Base-by-base conservation (phyloP, 192 early-diverging fungal genomes). In the Umbelopsis sp. region DNA sequence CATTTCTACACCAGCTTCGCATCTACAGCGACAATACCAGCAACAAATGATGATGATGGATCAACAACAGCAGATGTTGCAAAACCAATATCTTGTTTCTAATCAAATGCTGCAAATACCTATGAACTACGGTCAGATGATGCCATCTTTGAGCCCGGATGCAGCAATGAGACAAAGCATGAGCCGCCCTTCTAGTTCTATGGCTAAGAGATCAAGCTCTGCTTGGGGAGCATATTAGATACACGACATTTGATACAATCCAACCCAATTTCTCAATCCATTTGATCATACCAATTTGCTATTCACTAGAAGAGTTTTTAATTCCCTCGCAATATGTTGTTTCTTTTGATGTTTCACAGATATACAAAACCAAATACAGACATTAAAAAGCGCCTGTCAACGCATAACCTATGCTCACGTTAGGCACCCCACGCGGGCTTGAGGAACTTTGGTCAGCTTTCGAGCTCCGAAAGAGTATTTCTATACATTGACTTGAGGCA, bases 1-100 rank as follows among this genome's bases (percentile, higher is more conserved):
- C 8, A 35, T 61, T 35, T 61, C 55, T 6, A 61, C 55, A 61
- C 55, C 55, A 33, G 55, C 55, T 12, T 35, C 55, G 33, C 30
- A 61, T 30, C 30, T 61, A 12, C 55, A 61, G 33, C 55, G 55
- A 11, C 55, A 61, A 35, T 61, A 61, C 27, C 55, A 61, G 30
- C 55, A 61, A 35, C 55, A 61, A 13, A 35, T 61, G 55, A 35
- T 61, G 55, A 61, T 61, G 30, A 33, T 61, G 55, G 55, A 61
- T 35, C 55, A 61, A 15, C 55, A 61, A n/a, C 55, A 61, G 30
- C 55, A 61, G 5, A 61, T 61, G 55, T 11, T 61, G 25, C 55
- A 61, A 35, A 61, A 35, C 3, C 55, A 61, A 61, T 61, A 27
- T 61, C 27, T 61, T 33, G 0, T 61, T 2, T 30, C 55, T n/a